phyloP scores from a whole-genome alignment of 768 basidiomycete species.

The Clitopilus hobsonii region DNA sequence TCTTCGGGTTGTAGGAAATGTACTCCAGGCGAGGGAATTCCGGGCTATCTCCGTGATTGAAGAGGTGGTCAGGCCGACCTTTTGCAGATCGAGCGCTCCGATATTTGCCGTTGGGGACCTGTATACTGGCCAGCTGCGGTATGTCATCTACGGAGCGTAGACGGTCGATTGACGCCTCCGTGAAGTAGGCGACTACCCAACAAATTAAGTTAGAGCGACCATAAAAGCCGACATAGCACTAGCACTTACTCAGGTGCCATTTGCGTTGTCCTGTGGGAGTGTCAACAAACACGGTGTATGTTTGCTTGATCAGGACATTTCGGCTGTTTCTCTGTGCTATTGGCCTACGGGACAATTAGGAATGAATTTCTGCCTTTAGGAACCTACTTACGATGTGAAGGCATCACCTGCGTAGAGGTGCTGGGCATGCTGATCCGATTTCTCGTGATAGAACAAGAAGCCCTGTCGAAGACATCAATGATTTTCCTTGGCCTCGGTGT shows the following conservation, averaged over 20 bases:
- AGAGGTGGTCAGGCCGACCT: slow-evolving; percentile 14
- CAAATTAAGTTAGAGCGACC: neutral
- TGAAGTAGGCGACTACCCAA: slow-evolving; percentile 70
- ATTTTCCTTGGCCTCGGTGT: neutral
- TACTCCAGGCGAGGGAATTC: slow-evolving; percentile 18
- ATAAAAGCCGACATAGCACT: too few species aligned
- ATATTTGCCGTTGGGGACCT: slow-evolving; percentile 58
- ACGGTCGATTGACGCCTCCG: slow-evolving; percentile 51
- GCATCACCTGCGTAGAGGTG: slow-evolving; percentile 42
- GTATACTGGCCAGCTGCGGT: slow-evolving; percentile 45
- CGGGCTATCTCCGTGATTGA: slow-evolving; percentile 5
- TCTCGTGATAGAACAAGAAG: slow-evolving; percentile 79
- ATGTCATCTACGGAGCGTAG: slow-evolving; percentile 59
- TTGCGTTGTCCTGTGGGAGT: slow-evolving; percentile 61
- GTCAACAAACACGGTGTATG: slow-evolving; percentile 73
- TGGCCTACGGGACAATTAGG: neutral
- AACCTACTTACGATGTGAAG: slow-evolving; percentile 29
- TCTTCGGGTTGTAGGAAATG: slow-evolving; percentile 1
- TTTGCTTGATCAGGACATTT: slow-evolving; percentile 60
- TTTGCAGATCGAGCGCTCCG: slow-evolving; percentile 58
- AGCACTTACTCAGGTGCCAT: slow-evolving; percentile 79
- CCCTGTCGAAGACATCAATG: slow-evolving; percentile 39
- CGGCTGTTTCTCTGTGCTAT: neutral
- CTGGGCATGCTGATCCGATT: slow-evolving; percentile 44
- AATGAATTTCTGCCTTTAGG: neutral